Evolutionary conservation across 2,329 filamentous ascomycete species (phyloP).

Genomic region (Aquanectria penicillioides): DNA sequence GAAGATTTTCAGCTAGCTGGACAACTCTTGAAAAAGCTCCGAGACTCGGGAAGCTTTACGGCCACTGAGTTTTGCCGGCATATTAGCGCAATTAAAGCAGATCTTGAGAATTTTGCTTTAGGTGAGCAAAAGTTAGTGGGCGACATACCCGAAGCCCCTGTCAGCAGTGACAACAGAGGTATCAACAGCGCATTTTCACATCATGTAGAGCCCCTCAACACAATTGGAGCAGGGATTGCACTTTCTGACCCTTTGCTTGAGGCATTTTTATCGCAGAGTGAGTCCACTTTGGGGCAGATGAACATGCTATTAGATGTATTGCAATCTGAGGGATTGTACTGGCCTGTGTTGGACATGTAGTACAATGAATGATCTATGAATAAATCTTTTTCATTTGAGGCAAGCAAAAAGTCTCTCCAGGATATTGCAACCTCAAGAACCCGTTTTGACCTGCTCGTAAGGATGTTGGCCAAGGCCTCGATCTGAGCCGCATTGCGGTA

Average conservation of each 20-base stretch:
- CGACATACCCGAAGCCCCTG: neutral
- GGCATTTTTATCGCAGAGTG: neutral
- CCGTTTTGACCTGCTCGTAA: too few relatives aligned
- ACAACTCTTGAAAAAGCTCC: slow-evolving; percentile 1
- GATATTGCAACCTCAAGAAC: too few relatives aligned
- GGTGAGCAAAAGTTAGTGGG: neutral
- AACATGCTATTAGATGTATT: neutral
- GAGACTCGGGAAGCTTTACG: slow-evolving; percentile 1
- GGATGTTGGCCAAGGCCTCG: too few relatives aligned
- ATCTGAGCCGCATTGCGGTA: too few relatives aligned
- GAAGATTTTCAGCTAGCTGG: slow-evolving; percentile 11
- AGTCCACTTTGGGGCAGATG: neutral
- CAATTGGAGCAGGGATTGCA: neutral
- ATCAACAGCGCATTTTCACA: neutral
- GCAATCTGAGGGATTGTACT: neutral
- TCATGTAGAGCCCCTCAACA: neutral
- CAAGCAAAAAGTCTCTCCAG: too few relatives aligned
- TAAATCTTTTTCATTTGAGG: too few relatives aligned
- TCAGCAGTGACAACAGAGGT: neutral
- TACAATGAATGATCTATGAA: too few relatives aligned
- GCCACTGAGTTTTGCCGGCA: neutral
- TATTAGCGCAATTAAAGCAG: neutral
- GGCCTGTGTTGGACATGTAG: neutral
- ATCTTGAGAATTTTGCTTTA: neutral
- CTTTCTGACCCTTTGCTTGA: neutral